Conservation (phyloP, 495 filamentous ascomycete species). For the Aspergillus ostianus region DNA sequence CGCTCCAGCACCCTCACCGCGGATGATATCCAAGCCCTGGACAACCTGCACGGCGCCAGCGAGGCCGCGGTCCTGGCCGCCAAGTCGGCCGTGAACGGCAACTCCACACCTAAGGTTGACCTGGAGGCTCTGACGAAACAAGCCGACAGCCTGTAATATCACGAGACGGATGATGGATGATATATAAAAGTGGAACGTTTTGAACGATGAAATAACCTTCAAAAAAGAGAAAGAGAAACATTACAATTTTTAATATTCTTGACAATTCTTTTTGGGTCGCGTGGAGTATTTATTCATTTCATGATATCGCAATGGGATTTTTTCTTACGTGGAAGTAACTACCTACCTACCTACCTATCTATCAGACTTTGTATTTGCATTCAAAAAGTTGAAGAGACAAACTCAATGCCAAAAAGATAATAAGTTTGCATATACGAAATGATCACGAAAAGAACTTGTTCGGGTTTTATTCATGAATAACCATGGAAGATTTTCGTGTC, state of each 20-base stretch:
- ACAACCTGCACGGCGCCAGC: conserved; percentile 31
- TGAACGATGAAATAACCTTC: not conserved
- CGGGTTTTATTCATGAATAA: too few species aligned
- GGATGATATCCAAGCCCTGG: conserved; percentile 46
- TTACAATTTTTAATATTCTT: not conserved
- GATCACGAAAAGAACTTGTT: not conserved
- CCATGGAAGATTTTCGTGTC: too few species aligned
- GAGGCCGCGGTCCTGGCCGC: conserved; percentile 14
- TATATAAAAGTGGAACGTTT: not conserved
- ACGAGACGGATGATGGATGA: too few species aligned
- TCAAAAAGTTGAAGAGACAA: not conserved
- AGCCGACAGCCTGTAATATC: conserved; percentile 23
- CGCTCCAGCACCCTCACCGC: conserved; percentile 46
- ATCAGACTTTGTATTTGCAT: too few species aligned
- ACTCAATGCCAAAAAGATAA: not conserved
- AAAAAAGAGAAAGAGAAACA: not conserved
- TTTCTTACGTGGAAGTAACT: not conserved
- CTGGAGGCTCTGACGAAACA: conserved; percentile 36
- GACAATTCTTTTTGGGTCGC: too few species aligned
- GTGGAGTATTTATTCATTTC: conserved; percentile 1
- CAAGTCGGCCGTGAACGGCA: conserved; percentile 17
- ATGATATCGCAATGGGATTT: not conserved
- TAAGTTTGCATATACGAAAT: not conserved
- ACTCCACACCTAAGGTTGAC: conserved; percentile 30
- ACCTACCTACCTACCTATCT: too few species aligned